These are phyloP conservation scores for Irpex rosettiformis DNA, from an alignment of 1,284 basidiomycete genomes.

Conservation along the genomic window DNA sequence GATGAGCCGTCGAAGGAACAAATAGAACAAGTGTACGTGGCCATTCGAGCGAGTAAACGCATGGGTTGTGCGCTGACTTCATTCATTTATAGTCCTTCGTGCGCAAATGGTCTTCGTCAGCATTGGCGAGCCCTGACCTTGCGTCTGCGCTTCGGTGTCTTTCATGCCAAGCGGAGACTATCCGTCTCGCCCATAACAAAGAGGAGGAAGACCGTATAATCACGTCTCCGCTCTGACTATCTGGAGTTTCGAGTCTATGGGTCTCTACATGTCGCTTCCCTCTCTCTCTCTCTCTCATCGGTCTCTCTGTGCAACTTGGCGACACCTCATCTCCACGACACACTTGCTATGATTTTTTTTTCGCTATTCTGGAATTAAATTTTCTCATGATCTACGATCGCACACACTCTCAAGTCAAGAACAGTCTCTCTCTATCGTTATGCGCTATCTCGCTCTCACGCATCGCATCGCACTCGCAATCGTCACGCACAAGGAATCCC, in stretches of 20 bases:
- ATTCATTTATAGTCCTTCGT: slow-evolving; percentile 43
- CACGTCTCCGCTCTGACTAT: not conserved
- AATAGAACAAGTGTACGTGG: slow-evolving; percentile 15
- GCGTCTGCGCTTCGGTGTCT: slow-evolving; percentile 52
- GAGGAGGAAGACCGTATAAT: not conserved
- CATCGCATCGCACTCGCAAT: too few species aligned
- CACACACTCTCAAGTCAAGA: too few species aligned
- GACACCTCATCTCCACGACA: too few species aligned
- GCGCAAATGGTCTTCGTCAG: slow-evolving; percentile 45
- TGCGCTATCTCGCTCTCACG: too few species aligned
- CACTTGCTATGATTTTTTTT: too few species aligned
- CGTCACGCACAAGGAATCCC: too few species aligned
- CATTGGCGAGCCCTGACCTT: slow-evolving; percentile 59
- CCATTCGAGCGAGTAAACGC: slow-evolving; percentile 4
- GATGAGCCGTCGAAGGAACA: not conserved
- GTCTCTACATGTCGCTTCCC: not conserved
- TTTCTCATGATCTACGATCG: too few species aligned
- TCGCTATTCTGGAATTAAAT: too few species aligned
- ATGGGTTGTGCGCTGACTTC: slow-evolving; percentile 7
- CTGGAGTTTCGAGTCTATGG: too few species aligned
- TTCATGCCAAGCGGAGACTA: slow-evolving; percentile 47
- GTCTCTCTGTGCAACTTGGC: too few species aligned
- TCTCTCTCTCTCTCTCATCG: not conserved
- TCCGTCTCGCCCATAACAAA: slow-evolving; percentile 2
- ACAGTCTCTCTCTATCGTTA: too few species aligned